These are phyloP conservation scores for Hyparrhenia diplandra DNA, from an alignment of 176 grass and related monocot genomes.

Conservation along the genomic window DNA sequence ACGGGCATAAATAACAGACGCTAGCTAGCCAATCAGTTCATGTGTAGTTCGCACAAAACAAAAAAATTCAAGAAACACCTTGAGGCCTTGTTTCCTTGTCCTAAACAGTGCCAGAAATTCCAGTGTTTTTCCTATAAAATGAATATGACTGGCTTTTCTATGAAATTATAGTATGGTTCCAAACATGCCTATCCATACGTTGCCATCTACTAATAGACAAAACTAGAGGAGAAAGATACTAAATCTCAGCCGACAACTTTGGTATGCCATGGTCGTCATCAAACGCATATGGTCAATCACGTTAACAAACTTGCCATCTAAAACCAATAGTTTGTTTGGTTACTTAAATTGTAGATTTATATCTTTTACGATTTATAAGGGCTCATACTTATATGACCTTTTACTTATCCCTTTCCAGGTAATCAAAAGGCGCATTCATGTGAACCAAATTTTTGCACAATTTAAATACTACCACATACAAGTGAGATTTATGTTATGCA, in stretches of 20 bases:
- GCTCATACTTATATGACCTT: too few species aligned
- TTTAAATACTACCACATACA: too few species aligned
- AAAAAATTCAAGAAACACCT: not conserved
- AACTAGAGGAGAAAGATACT: not conserved
- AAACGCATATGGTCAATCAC: not conserved
- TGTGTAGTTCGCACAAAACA: not conserved
- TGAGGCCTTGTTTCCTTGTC: too few species aligned
- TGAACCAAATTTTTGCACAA: too few species aligned
- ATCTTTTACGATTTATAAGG: not conserved
- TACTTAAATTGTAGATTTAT: not conserved
- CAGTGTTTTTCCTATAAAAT: too few species aligned
- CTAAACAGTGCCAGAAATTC: too few species aligned
- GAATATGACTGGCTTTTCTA: not conserved
- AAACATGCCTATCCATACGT: too few species aligned
- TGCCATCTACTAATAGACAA: not conserved
- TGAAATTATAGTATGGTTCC: not conserved
- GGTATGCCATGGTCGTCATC: not conserved
- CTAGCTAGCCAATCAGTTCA: too few species aligned
- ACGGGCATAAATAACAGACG: not conserved
- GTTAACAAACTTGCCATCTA: not conserved
- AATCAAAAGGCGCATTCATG: too few species aligned
- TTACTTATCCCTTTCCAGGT: too few species aligned
- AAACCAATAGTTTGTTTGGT: not conserved
- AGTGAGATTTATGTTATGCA: too few species aligned
- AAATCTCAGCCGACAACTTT: not conserved